Conservation (phyloP, 2,329 filamentous ascomycete genomes). For the Exutisphaerella laricina region DNA sequence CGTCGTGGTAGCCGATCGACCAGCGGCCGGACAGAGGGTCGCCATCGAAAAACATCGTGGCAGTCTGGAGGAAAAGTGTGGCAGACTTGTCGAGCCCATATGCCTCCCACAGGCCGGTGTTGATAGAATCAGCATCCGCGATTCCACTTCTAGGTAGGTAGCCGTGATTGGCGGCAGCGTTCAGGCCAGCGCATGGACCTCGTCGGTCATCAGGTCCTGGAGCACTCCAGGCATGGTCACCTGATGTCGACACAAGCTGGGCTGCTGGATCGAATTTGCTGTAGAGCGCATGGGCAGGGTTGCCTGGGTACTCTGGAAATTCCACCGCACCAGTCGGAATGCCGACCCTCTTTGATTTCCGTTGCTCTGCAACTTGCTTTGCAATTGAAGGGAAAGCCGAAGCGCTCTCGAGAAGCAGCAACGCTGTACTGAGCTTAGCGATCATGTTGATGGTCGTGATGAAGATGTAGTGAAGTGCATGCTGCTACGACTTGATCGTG, state of each 20-base stretch:
- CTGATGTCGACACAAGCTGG: slow-evolving; percentile 26
- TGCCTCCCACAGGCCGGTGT: slow-evolving; percentile 21
- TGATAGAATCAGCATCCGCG: slow-evolving; percentile 17
- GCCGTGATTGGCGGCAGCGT: slow-evolving; percentile 26
- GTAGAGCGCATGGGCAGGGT: slow-evolving; percentile 19
- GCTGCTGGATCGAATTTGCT: slow-evolving; percentile 25
- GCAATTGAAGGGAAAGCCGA: slow-evolving; percentile 24
- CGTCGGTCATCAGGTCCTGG: slow-evolving; percentile 23
- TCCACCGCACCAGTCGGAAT: slow-evolving; percentile 12
- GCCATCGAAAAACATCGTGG: slow-evolving; percentile 24
- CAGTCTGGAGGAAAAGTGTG: slow-evolving; percentile 24
- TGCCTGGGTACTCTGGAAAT: slow-evolving; percentile 23
- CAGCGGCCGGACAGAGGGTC: slow-evolving; percentile 20
- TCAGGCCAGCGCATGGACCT: slow-evolving; percentile 26
- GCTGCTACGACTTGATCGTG: neutral
- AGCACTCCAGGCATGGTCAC: slow-evolving; percentile 22
- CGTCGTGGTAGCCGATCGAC: slow-evolving; percentile 18
- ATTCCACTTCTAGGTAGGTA: slow-evolving; percentile 23
- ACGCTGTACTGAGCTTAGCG: slow-evolving; percentile 3
- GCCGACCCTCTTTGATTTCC: slow-evolving; percentile 6
- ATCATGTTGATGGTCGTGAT: neutral
- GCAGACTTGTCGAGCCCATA: slow-evolving; percentile 21
- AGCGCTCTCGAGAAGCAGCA: slow-evolving; percentile 2
- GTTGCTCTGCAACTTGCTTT: slow-evolving; percentile 19
- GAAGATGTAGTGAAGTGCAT: neutral